Evolutionary conservation across 1,284 basidiomycete genomes (phyloP).

Genomic region (Chondrostereum purpureum): DNA sequence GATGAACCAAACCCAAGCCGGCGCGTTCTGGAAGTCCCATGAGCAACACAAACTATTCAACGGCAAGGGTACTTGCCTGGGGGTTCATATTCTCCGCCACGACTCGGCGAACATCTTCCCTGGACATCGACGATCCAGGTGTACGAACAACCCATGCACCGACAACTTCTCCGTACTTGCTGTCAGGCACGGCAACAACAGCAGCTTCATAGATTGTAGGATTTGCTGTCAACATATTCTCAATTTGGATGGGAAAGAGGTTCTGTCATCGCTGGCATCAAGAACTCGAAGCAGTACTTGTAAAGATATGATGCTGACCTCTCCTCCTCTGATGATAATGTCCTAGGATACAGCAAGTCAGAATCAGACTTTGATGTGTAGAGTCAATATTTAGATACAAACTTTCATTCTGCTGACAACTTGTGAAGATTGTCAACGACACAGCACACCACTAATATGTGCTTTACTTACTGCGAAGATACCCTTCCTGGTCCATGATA

Average conservation of each 20-base stretch:
- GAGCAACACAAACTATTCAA: background rate
- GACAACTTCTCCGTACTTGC: slow-evolving; percentile 69
- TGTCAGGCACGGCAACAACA: slow-evolving; percentile 68
- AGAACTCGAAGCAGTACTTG: background rate
- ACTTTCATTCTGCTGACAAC: slow-evolving; percentile 78
- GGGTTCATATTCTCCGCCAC: slow-evolving; percentile 66
- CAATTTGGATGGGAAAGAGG: slow-evolving; percentile 81
- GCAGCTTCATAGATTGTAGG: slow-evolving; percentile 67
- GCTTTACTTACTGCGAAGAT: slow-evolving; percentile 52
- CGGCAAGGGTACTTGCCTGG: slow-evolving; percentile 44
- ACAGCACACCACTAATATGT: slow-evolving; percentile 3
- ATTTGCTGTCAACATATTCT: slow-evolving; percentile 65
- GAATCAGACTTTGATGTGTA: slow-evolving; percentile 1
- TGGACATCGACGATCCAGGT: slow-evolving; percentile 33
- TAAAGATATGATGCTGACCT: slow-evolving; percentile 34
- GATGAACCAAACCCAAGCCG: slow-evolving; percentile 78
- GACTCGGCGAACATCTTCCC: slow-evolving; percentile 43
- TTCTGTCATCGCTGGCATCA: slow-evolving; percentile 40
- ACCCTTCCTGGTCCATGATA: slow-evolving; percentile 79
- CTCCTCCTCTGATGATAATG: slow-evolving; percentile 84
- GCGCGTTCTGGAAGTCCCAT: slow-evolving; percentile 51
- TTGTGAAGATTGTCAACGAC: slow-evolving; percentile 21
- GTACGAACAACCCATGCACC: slow-evolving; percentile 68
- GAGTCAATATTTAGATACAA: slow-evolving; percentile 1
- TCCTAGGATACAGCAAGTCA: slow-evolving; percentile 43